These are phyloP conservation scores for Fusarium solani-melongenae DNA, from an alignment of 2,329 filamentous ascomycete genomes.

Conservation along the genomic window DNA sequence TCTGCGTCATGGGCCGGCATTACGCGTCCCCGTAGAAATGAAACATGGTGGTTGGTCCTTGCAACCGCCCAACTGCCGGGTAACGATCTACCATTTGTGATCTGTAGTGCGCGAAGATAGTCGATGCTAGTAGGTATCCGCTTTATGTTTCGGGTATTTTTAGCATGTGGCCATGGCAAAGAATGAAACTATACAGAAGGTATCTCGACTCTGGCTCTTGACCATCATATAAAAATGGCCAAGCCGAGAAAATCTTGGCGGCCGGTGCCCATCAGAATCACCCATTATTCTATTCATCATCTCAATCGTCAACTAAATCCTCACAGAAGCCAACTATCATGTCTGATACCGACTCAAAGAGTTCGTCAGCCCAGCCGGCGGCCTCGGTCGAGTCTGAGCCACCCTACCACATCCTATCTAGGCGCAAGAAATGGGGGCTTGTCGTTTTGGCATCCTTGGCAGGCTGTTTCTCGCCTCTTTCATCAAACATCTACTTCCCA, in stretches of 20 bases:
- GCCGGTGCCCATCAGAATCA: not conserved
- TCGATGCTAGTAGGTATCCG: not conserved
- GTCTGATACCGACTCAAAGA: not conserved
- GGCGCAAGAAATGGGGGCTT: slow-evolving; percentile 25
- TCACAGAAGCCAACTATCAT: not conserved
- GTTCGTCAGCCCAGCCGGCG: not conserved
- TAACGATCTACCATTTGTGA: not conserved
- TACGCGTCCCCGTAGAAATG: not conserved
- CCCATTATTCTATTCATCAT: not conserved
- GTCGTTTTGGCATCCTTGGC: slow-evolving; percentile 39
- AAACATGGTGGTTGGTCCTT: not conserved
- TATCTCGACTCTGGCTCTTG: not conserved
- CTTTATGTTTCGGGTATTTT: not conserved
- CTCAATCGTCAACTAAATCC: not conserved
- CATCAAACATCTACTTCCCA: slow-evolving; percentile 44
- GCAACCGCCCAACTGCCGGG: not conserved
- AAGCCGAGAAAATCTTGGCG: not conserved
- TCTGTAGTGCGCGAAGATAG: not conserved
- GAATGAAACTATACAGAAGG: not conserved
- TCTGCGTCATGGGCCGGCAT: not conserved
- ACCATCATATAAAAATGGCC: not conserved
- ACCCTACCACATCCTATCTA: slow-evolving; percentile 10
- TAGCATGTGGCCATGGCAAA: not conserved
- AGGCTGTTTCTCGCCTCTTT: slow-evolving; percentile 36
- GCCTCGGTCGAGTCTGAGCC: not conserved